These are phyloP conservation scores for Metrosideros polymorpha DNA, from an alignment of 441 rosid genomes.

Conservation along the genomic window DNA sequence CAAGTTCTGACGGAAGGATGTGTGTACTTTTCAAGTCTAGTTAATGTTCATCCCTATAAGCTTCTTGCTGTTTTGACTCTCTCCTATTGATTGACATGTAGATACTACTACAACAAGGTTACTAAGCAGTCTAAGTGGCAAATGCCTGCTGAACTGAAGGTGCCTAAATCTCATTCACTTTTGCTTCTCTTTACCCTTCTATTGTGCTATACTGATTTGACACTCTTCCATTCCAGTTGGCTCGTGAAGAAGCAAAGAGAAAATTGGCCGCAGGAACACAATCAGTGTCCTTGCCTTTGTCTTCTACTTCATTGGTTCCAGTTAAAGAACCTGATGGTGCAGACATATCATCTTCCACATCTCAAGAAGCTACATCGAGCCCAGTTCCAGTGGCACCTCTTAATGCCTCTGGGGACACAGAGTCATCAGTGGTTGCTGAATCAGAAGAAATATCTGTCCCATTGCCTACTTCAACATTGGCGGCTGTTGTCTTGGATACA, in stretches of 20 bases:
- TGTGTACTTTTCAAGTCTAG: conserved; percentile 17
- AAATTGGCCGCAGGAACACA: conserved; percentile 24
- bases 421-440: conserved; percentile 24
- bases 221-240: conserved; percentile 33
- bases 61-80: conserved; percentile 8
- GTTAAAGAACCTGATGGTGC: conserved; percentile 24
- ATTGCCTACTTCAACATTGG: conserved; percentile 19
- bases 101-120: conserved; percentile 65
- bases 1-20: conserved; percentile 67
- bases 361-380: conserved; percentile 23
- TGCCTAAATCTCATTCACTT: conserved; percentile 3
- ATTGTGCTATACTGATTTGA: background rate
- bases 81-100: conserved; percentile 19
- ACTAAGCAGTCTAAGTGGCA: conserved; percentile 67
- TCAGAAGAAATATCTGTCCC: conserved; percentile 22
- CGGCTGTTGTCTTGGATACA: conserved; percentile 20
- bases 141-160: conserved; percentile 69
- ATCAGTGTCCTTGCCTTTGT: conserved; percentile 19
- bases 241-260: conserved; percentile 51
- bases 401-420: conserved; percentile 16
- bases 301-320: conserved; percentile 17
- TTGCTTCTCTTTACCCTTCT: conserved; percentile 1
- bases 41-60: conserved; percentile 2
- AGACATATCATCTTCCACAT: conserved; percentile 25
- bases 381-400: conserved; percentile 27